Evolutionary conservation across 305 asterid genomes (phyloP), one percentile per base, ranked within the genome.

Genomic region (Rubia tinctorum): DNA sequence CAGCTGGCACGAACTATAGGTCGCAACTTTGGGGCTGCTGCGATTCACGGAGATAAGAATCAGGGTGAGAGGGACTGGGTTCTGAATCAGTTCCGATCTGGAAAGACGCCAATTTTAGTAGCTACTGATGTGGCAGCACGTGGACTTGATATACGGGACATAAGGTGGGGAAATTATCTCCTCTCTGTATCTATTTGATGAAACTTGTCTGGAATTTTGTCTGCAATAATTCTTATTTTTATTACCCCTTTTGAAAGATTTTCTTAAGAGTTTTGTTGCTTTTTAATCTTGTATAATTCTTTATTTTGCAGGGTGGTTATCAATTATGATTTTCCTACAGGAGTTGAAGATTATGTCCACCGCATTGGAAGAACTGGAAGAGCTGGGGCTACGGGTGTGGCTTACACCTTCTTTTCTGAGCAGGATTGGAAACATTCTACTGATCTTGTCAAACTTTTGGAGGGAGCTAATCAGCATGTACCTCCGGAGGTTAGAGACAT

Each of bases 71-170:
- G 99, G 85, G 99, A 93, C 83, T 80, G 86, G 72, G 96, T 91
- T 79, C 82, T 95, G 87, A 90, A 72, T 82, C 97, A 95, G 86
- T 95, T 95, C 65, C 93, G 96, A 62, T 73, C 78, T 25, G 99
- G 98, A 73, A 90, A 88, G 82, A 85, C 96, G 72, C 98, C 97
- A 6, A 80, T 95, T 58, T 97, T 95, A 73, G 99, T 95, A 53
- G 99, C 98, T 67, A 93, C 98, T 72, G 98, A 95, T 86, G 99
- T 95, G 44, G 97, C 98, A 64, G 97, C 99, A 68, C 96, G 99
- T 76, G 98, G 99, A 72, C 86, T 95, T 72, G 98, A 95, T 83
- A 83, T 95, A 62, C 91, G 93, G 83, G 99, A 95, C 86, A 91
- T 95, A 87, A 91, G 96, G 97, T 95, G 67, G 55, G 34, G 3